Evolutionary conservation across 2,329 filamentous ascomycete species (phyloP), one percentile per base, ranked within the genome.

Genomic region (Xylariaceae sp.): DNA sequence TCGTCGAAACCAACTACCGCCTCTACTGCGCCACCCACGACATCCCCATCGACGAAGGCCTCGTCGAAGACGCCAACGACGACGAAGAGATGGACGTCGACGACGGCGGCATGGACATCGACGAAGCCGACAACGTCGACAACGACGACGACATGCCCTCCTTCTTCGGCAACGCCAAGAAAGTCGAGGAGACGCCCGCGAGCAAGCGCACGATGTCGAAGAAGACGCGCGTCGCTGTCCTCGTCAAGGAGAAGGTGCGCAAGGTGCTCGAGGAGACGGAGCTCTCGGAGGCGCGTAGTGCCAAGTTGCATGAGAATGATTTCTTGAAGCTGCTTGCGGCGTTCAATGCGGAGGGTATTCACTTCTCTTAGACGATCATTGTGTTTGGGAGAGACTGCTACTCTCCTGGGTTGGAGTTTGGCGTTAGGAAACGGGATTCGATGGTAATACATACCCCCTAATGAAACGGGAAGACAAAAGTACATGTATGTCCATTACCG

Each of bases 261-360:
- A 90, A 88, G 71, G 91, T 97, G 17, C 79, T 97, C 17, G 88
- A 93, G 71, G 84, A 88, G 64, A 96, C 92, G 0, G 83, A 86
- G 52, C 79, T 97, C 56, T 88, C 87, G 2, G 90, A 96, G 61
- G 90, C 89, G 77, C 81, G 93, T 65, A 84, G 92, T 9, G 83
- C 90, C 62, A 87, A 94, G 78, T 95, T 92, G 70, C 92, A 97
- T 70, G 91, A 97, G 76, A 92, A 89, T 55, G 92, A 96, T 69
- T 97, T 97, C 71, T 76, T 99, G 72, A 87, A 87, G 67, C 74
- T 97, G 65, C 75, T 96, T 45, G 82, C 80, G 66, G 88, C 89
- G 1, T 96, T 97, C 74, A 96, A 97, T 72, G 85, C 90, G 65
- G 90, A 96, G 72, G 91, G 91, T 34, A 93, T 97, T 61, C 93